phyloP scores from a whole-genome alignment of 2,329 filamentous ascomycete species.

The Botrytis sinoallii region DNA sequence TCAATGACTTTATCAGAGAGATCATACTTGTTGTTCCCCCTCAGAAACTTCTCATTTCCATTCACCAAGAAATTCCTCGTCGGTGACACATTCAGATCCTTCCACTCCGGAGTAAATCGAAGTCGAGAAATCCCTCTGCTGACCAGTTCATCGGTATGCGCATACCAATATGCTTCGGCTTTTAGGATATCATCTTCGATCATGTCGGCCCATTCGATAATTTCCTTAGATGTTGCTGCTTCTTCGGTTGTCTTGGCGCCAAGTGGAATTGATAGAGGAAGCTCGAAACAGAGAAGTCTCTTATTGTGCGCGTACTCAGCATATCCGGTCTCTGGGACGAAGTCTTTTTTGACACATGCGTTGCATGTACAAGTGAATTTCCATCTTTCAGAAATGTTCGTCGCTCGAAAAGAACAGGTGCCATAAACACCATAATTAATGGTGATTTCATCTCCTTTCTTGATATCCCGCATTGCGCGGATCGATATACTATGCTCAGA shows the following conservation, averaged over 20 bases:
- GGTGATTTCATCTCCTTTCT: background rate
- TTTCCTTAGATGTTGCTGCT: background rate
- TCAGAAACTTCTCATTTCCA: background rate
- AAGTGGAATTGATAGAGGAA: background rate
- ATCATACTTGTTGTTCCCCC: background rate
- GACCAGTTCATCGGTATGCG: background rate
- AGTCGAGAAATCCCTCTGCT: background rate
- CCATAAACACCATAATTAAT: background rate
- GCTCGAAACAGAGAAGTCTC: background rate
- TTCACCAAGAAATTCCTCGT: background rate
- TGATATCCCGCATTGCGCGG: background rate
- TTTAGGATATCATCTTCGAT: background rate
- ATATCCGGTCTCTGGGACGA: background rate
- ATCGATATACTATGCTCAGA: background rate
- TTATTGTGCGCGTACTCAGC: background rate
- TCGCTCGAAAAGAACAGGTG: rapidly evolving
- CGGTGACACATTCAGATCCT: background rate
- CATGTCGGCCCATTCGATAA: background rate
- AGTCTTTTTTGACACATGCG: background rate
- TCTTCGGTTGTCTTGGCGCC: background rate
- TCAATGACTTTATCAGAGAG: background rate
- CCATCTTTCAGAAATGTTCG: background rate
- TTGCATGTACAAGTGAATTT: background rate
- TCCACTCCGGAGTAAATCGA: background rate
- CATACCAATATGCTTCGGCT: background rate